Conservation (phyloP, 2,329 filamentous ascomycete species). For the Aspergillus costaricaensis region DNA sequence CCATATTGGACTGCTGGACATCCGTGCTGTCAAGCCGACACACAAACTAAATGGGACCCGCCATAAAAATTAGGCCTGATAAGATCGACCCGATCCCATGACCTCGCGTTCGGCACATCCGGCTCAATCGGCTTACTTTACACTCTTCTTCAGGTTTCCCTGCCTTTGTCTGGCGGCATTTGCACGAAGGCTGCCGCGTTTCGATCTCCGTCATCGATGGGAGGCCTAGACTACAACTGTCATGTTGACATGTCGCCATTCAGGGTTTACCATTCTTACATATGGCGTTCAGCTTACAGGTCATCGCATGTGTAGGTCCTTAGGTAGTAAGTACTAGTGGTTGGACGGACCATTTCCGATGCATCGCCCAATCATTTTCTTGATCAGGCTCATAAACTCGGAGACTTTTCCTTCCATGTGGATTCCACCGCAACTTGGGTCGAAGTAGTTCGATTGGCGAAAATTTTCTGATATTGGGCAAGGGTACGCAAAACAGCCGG, state of each 20-base stretch:
- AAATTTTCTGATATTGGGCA: not conserved
- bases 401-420: constrained; percentile 4
- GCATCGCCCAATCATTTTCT: not conserved
- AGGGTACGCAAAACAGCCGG: not conserved
- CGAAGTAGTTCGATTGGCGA: not conserved
- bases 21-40: constrained; percentile 5
- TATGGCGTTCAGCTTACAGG: not conserved
- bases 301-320: not conserved
- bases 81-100: constrained; percentile 5
- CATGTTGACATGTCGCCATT: not conserved
- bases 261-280: not conserved
- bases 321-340: not conserved
- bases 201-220: not conserved
- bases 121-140: not conserved
- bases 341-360: not conserved
- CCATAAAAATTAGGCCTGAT: constrained; percentile 1
- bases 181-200: not conserved
- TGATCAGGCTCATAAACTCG: constrained; percentile 1
- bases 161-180: not conserved
- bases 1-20: constrained; percentile 10
- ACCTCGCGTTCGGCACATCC: not conserved
- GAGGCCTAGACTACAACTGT: no score
- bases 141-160: not conserved
- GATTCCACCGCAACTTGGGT: not conserved
- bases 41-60: not conserved